Percentiles rank a stretch among this genome's conserved stretches.
Conservation (phyloP, 345 rosid genomes). For the Laguncularia racemosa region DNA sequence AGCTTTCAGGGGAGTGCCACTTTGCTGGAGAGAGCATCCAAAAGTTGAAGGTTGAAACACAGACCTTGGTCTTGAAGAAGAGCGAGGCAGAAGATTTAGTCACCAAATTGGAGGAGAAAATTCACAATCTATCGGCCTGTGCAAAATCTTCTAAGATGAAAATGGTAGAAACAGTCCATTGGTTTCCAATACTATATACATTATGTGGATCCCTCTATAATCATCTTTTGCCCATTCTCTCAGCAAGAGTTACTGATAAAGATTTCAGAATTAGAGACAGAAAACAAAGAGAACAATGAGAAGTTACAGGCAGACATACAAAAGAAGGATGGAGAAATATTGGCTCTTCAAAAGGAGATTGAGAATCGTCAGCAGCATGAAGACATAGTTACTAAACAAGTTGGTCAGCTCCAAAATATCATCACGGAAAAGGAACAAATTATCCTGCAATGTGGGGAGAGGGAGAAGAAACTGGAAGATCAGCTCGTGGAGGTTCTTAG, state of each 20-base stretch:
- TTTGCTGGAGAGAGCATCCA: conserved; percentile 48
- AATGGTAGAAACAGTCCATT: conserved; percentile 33
- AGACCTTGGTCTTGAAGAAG: conserved; percentile 43
- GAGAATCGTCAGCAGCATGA: conserved; percentile 35
- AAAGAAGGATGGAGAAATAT: conserved; percentile 40
- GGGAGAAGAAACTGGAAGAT: conserved; percentile 52
- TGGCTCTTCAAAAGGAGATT: conserved; percentile 36
- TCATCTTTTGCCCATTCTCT: conserved; percentile 18
- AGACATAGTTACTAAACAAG: conserved; percentile 48
- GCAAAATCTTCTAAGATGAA: conserved; percentile 49
- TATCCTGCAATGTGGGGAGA: conserved; percentile 43
- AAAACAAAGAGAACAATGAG: conserved; percentile 46
- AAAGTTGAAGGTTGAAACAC: conserved; percentile 59
- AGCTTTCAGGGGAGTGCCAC: conserved; percentile 45
- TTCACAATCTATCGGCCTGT: conserved; percentile 36
- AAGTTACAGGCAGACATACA: conserved; percentile 44
- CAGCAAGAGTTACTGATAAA: conserved; percentile 61
- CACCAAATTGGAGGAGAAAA: conserved; percentile 46
- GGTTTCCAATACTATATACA: conserved; percentile 4
- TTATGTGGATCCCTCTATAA: conserved; percentile 12
- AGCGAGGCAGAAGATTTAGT: conserved; percentile 47
- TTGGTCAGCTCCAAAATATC: conserved; percentile 38
- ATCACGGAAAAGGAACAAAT: conserved; percentile 65
- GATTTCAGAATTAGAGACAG: conserved; percentile 49
- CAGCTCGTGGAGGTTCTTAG: conserved; percentile 51